These are phyloP conservation scores for Microsporum audouinii DNA, from an alignment of 2,329 filamentous ascomycete species.

Conservation along the genomic window DNA sequence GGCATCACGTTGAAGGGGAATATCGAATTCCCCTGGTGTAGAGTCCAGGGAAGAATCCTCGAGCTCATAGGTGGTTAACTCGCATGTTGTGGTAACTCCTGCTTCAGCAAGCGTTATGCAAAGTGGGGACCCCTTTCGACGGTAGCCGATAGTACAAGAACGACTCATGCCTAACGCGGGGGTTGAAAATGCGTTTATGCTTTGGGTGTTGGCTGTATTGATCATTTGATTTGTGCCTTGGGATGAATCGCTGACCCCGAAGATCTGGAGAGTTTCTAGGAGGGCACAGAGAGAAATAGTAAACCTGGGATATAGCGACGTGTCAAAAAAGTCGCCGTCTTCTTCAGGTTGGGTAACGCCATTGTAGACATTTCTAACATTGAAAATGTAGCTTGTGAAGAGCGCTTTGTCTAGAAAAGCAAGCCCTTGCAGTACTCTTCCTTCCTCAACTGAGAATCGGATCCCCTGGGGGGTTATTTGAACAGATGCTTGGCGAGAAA, in stretches of 20 bases:
- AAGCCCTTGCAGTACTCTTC: conserved; percentile 79
- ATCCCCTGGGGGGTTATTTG: conserved; percentile 78
- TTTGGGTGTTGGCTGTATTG: conserved; percentile 31
- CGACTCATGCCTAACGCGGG: conserved; percentile 73
- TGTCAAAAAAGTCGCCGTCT: conserved; percentile 30
- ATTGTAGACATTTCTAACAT: conserved; percentile 29
- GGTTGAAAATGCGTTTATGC: conserved; percentile 65
- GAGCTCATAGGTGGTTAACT: conserved; percentile 76
- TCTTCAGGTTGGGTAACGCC: conserved; percentile 23
- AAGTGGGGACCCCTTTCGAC: conserved; percentile 61
- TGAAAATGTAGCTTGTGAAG: conserved; percentile 74
- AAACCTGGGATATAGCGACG: conserved; percentile 52
- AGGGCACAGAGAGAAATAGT: conserved; percentile 78
- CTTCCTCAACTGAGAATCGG: conserved; percentile 77
- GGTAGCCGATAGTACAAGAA: conserved; percentile 73
- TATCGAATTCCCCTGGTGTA: conserved; percentile 35
- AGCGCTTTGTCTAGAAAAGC: conserved; percentile 80
- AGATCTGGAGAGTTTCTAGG: conserved; percentile 89
- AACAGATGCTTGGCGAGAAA: conserved; percentile 48
- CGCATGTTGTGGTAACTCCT: conserved; percentile 77
- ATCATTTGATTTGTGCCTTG: conserved; percentile 21
- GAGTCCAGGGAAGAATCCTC: conserved; percentile 51
- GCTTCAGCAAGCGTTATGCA: conserved; percentile 77
- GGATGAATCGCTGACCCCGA: conserved; percentile 60
- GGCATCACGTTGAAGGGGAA: conserved; percentile 72